A percentile compares a stretch with the other conserved stretches of the same genome.
Evolutionary conservation across 352 stramenopile species (phyloP).

Genomic region (Pythium sp.): DNA sequence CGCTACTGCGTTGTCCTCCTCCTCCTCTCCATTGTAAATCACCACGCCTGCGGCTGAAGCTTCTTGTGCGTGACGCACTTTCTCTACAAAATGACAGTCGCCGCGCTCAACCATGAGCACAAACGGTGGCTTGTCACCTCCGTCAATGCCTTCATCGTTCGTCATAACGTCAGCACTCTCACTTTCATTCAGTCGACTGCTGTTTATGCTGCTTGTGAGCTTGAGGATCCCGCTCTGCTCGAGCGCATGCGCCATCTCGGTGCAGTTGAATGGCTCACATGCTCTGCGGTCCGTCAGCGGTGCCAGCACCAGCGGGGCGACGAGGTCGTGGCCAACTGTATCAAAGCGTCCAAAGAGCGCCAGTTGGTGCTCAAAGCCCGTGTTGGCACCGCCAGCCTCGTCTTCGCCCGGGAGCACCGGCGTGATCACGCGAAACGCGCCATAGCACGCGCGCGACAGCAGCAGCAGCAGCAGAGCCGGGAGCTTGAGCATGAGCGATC

Average conservation of each 20-base stretch:
- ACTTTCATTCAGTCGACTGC: background rate
- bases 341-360: conserved; percentile 1
- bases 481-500: background rate
- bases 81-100: conserved; percentile 51
- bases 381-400: background rate
- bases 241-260: background rate
- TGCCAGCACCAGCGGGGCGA: conserved; percentile 5
- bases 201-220: background rate
- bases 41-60: conserved; percentile 1
- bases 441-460: background rate
- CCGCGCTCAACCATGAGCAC: conserved; percentile 8
- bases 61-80: conserved; percentile 34
- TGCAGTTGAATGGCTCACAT: conserved; percentile 3
- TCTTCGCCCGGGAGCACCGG: background rate
- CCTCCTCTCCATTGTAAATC: background rate
- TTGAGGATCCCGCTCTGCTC: background rate
- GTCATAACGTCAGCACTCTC: background rate
- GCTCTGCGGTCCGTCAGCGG: background rate
- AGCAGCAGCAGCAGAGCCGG: background rate
- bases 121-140: background rate
- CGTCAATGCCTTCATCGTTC: background rate
- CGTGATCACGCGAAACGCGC: conserved; percentile 10
- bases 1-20: background rate
- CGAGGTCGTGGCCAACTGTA: background rate
- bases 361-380: background rate